Conservation (phyloP, 1,284 basidiomycete genomes). For the Ganoderma meredithae region DNA sequence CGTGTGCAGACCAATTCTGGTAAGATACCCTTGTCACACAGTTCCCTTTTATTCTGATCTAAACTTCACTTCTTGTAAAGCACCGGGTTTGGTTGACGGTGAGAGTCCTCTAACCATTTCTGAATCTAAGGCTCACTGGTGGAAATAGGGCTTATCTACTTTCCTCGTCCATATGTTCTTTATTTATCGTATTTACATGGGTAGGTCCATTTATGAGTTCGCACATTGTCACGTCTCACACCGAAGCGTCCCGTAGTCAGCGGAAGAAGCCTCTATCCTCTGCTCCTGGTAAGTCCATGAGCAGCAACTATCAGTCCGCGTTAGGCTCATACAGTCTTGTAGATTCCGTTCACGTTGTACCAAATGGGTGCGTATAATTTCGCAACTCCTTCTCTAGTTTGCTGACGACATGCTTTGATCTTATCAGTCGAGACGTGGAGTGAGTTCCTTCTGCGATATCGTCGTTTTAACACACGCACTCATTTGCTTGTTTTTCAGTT, state of each 20-base stretch:
- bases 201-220: background rate
- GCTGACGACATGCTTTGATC: no score
- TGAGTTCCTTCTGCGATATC: background rate
- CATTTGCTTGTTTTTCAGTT: background rate
- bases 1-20: background rate
- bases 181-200: constrained; percentile 8
- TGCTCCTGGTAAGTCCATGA: background rate
- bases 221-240: no score
- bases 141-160: background rate
- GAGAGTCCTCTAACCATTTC: background rate
- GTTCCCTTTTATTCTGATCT: no score
- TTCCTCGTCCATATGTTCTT: constrained; percentile 8
- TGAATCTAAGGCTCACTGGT: background rate
- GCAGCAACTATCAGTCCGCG: background rate
- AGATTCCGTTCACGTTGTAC: background rate
- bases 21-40: background rate
- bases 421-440: background rate
- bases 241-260: background rate
- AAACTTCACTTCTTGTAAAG: background rate
- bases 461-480: background rate
- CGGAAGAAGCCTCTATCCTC: background rate
- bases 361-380: background rate
- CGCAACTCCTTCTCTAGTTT: background rate
- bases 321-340: no score
- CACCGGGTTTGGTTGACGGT: constrained; percentile 5